Percentiles rank a stretch among this genome's conserved stretches.
Evolutionary conservation across 371 early-diverging fungal genomes (phyloP).

Genomic region (Mortierella polycephala): DNA sequence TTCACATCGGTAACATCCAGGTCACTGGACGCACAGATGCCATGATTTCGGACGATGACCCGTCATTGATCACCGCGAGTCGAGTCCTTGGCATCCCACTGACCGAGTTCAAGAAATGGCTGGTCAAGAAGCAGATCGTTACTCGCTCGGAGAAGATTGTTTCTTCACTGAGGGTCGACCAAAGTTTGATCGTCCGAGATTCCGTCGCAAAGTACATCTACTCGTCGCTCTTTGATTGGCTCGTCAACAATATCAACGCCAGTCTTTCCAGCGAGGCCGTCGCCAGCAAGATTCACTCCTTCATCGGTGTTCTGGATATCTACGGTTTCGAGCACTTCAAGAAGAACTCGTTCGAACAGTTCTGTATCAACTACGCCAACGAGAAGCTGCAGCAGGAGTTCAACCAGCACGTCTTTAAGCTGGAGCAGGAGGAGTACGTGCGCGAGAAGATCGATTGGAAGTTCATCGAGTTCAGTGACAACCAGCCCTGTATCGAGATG

Average conservation of each 20-base stretch:
- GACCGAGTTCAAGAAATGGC: conserved; percentile 88
- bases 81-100: conserved; percentile 80
- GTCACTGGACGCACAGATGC: conserved; percentile 81
- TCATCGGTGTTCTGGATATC: conserved; percentile 97
- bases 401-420: conserved; percentile 92
- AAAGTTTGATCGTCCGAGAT: conserved; percentile 88
- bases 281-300: conserved; percentile 62
- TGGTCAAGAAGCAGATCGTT: conserved; percentile 87
- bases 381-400: conserved; percentile 99
- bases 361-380: conserved; percentile 99
- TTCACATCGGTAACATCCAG: conserved; percentile 94
- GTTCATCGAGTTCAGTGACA: conserved; percentile 97
- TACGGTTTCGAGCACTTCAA: conserved; percentile 98
- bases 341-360: conserved; percentile 99
- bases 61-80: conserved; percentile 72
- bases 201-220: conserved; percentile 96
- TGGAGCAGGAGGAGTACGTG: conserved; percentile 96
- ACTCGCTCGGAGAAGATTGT: conserved; percentile 90
- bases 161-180: conserved; percentile 74
- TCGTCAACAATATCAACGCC: conserved; percentile 86
- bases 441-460: conserved; percentile 93
- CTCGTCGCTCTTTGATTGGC: conserved; percentile 93
- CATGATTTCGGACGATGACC: conserved; percentile 76
- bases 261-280: conserved; percentile 79
- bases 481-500: conserved; percentile 99